Base-by-base conservation (phyloP, 202 grass and related monocot species). In the Bolboschoenoplectus hybrid region DNA sequence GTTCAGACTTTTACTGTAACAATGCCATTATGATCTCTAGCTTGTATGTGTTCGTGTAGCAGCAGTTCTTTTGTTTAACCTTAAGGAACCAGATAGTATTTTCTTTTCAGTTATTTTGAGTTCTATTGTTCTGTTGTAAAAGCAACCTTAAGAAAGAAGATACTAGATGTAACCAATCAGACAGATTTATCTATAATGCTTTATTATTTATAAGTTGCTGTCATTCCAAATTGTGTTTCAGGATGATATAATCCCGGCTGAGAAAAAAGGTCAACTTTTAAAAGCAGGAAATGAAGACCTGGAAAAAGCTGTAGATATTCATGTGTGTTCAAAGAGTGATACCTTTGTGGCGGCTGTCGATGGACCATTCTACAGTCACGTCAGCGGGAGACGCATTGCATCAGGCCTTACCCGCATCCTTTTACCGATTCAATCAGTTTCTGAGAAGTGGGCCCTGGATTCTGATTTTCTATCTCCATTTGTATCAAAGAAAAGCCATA, bases 241-340 rank as follows among this genome's bases (percentile, higher is more conserved):
- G 92, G 95, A 89, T 53, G 92, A 97, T 61, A 89, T 97, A 67
- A 91, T 97, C 74, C 92, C 89, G 10, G 45, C 88, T 38, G 86
- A 91, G 64, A 94, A 88, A 58, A 97, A 94, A 86, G 89, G 83
- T 16, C 81, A 88, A 35, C 89, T 93, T 84, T 76, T 97, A 75
- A 88, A 89, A 46, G 82, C 95, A 63, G 86, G 89, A 43, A 83
- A 91, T 58, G 47, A 70, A 26, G 92, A 97, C 67, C 87, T 97
- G 57, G 82, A 87, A 49, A 94, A 90, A 16, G 92, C 91, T 47
- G 83, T 97, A 12, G 95, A 97, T 74, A 84, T 94, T 6, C 86
- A 94, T 40, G 81, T 94, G 62, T 97, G 95, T 78, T 94, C 92
- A 0, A 81, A 85, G 51, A 94, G 83, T 9, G 87, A 97, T 1